Conservation (phyloP, 768 basidiomycete genomes). For the Lyophyllum semitale region DNA sequence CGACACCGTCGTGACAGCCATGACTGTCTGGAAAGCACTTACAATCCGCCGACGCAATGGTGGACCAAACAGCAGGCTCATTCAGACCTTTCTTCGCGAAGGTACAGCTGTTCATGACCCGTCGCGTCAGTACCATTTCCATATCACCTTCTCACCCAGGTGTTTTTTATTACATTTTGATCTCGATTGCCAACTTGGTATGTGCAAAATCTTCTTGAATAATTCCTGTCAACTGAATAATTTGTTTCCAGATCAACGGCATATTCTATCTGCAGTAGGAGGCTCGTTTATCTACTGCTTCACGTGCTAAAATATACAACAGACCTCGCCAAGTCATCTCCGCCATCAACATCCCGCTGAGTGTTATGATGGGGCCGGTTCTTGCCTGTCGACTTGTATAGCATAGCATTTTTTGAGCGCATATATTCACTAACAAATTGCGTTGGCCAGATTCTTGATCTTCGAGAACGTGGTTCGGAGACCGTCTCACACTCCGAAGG, state of each 20-base stretch:
- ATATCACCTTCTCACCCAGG: conserved; percentile 39
- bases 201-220: conserved; percentile 9
- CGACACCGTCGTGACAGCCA: conserved; percentile 77
- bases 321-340: conserved; percentile 84
- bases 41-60: conserved; percentile 74
- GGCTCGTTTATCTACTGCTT: background rate
- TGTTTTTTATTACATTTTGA: conserved; percentile 83
- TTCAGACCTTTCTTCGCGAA: conserved; percentile 84
- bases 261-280: conserved; percentile 84
- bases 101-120: conserved; percentile 38
- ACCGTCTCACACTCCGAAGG: conserved; percentile 76
- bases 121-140: background rate
- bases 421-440: conserved; percentile 5
- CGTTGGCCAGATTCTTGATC: conserved; percentile 65
- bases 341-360: conserved; percentile 81
- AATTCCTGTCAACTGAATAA: conserved; percentile 2
- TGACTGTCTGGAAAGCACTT: conserved; percentile 82
- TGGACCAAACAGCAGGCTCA: conserved; percentile 74
- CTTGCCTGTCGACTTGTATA: conserved; percentile 77
- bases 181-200: conserved; percentile 82
- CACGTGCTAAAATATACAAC: background rate
- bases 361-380: conserved; percentile 81
- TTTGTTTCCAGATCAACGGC: conserved; percentile 59
- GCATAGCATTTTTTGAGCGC: background rate
- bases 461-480: conserved; percentile 80